A percentile compares a stretch with the other conserved stretches of the same genome.
These are phyloP conservation scores for Solanum virginianum DNA, from an alignment of 257 asterid genomes.

Conservation along the genomic window DNA sequence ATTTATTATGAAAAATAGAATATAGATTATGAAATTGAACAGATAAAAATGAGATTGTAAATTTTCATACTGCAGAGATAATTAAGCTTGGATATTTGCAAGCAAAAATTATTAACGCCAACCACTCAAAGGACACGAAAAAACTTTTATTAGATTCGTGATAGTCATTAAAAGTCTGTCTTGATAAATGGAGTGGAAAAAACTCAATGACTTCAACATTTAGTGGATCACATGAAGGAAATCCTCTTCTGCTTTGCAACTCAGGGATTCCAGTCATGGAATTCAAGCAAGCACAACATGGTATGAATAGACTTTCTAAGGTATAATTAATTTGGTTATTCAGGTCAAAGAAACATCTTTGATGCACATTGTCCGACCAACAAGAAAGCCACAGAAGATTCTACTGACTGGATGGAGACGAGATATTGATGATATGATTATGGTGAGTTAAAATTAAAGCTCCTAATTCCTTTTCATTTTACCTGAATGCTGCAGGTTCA, in stretches of 20 bases:
- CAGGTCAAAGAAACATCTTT: conserved; percentile 82
- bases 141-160: not conserved
- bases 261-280: conserved; percentile 31
- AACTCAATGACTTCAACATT: conserved; percentile 4
- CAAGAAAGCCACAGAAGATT: conserved; percentile 87
- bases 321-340: conserved; percentile 69
- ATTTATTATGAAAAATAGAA: not conserved
- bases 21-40: not conserved
- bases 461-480: conserved; percentile 68
- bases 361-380: conserved; percentile 58
- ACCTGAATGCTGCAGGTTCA: conserved; percentile 71
- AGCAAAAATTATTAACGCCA: not conserved
- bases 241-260: conserved; percentile 18
- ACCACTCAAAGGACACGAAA: not conserved
- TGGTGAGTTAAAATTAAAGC: conserved; percentile 66
- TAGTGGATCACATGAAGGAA: conserved; percentile 40
- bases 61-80: not conserved
- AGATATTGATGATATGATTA: conserved; percentile 97
- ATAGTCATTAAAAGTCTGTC: not conserved
- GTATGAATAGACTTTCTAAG: conserved; percentile 50
- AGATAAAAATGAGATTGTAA: not conserved
- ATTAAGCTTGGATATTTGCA: not conserved
- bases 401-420: conserved; percentile 97
- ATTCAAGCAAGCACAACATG: conserved; percentile 35
- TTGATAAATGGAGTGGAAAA: not conserved